These are phyloP conservation scores for Pisolithus orientalis DNA, from an alignment of 768 basidiomycete species.

Conservation along the genomic window DNA sequence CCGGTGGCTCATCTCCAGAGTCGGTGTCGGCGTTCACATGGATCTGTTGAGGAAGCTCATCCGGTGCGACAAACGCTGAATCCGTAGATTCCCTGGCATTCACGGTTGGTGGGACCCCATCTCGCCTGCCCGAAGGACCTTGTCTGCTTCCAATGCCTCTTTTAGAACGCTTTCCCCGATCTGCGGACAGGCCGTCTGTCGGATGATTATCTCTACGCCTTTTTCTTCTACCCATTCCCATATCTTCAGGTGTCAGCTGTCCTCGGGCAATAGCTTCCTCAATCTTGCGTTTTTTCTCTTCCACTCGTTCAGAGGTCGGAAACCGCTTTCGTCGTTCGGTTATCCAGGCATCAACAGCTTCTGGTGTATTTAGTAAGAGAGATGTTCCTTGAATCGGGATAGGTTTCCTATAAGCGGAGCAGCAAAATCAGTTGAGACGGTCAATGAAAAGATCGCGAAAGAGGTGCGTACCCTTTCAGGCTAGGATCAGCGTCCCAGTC, in stretches of 20 bases:
- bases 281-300: slow-evolving; percentile 75
- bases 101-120: not conserved
- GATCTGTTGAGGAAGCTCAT: slow-evolving; percentile 1
- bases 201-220: slow-evolving; percentile 29
- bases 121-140: not conserved
- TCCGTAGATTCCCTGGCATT: not conserved
- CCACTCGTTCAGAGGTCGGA: slow-evolving; percentile 63
- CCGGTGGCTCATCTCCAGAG: slow-evolving; percentile 44
- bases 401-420: slow-evolving; percentile 44
- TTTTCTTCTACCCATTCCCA: slow-evolving; percentile 36
- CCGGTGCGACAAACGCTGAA: not conserved
- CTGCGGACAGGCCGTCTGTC: slow-evolving; percentile 2
- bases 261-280: slow-evolving; percentile 79
- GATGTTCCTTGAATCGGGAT: slow-evolving; percentile 77
- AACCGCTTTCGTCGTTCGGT: slow-evolving; percentile 83
- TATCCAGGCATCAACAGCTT: slow-evolving; percentile 80
- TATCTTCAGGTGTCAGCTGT: slow-evolving; percentile 51
- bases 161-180: slow-evolving; percentile 14
- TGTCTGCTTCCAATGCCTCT: slow-evolving; percentile 27
- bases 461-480: slow-evolving; percentile 57
- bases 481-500: slow-evolving; percentile 84
- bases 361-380: slow-evolving; percentile 71
- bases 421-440: slow-evolving; percentile 4
- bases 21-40: slow-evolving; percentile 17
- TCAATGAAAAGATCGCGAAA: not conserved